phyloP scores from a whole-genome alignment of 345 rosid species.

The Hibiscus tridactylites region DNA sequence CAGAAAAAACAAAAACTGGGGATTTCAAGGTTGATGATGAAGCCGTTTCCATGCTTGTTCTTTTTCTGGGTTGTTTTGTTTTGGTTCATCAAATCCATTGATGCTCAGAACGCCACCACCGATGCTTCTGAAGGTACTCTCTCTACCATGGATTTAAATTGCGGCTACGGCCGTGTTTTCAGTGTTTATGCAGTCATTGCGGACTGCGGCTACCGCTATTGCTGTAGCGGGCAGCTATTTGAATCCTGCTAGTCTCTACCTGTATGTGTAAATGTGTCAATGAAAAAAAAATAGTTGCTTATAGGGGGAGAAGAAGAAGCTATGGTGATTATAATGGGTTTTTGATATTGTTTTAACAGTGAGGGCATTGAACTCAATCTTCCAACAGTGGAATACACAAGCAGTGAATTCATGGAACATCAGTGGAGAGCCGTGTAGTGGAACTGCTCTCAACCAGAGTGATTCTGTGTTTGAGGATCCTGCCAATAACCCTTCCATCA shows the following conservation, averaged over 20 bases:
- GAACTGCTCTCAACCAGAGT: conserved; percentile 22
- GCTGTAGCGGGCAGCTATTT: no score
- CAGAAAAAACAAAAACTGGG: no score
- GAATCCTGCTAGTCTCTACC: no score
- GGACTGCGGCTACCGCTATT: no score
- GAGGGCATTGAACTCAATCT: conserved; percentile 40
- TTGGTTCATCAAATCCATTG: not conserved
- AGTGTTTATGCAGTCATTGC: no score
- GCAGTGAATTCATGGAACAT: conserved; percentile 34
- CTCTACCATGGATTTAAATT: no score
- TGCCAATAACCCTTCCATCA: conserved; percentile 35
- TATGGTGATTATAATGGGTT: no score
- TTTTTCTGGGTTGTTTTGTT: not conserved
- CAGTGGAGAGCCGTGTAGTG: conserved; percentile 46
- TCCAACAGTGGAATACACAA: conserved; percentile 29
- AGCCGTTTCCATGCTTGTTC: not conserved
- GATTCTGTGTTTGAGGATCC: conserved; percentile 15
- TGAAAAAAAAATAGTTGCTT: no score
- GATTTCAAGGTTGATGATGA: not conserved
- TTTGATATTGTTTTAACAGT: conserved; percentile 11
- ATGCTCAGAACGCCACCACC: conserved; percentile 1
- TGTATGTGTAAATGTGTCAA: no score
- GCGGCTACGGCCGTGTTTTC: no score
- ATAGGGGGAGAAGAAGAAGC: no score
- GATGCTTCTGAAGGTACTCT: conserved; percentile 8